These are phyloP conservation scores for Zymoseptoria ardabiliae DNA, from an alignment of 2,329 filamentous ascomycete genomes.

Conservation along the genomic window DNA sequence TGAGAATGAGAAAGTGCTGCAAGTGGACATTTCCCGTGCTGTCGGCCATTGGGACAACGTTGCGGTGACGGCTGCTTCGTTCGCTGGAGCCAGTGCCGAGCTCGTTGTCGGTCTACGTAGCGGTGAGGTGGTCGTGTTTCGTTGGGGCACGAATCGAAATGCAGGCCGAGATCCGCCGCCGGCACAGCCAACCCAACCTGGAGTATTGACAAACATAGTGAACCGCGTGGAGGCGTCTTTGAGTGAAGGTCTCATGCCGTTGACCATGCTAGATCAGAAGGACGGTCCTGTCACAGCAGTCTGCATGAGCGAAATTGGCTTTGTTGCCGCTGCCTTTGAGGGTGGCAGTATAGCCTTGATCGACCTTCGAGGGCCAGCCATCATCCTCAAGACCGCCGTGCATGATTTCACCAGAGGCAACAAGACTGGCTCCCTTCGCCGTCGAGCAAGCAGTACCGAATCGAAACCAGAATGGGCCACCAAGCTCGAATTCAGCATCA, in stretches of 20 bases:
- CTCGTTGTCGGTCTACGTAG: constrained; percentile 71
- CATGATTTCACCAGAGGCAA: constrained; percentile 68
- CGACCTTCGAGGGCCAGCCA: constrained; percentile 76
- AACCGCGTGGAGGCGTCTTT: constrained; percentile 64
- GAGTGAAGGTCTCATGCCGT: constrained; percentile 73
- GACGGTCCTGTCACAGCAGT: constrained; percentile 73
- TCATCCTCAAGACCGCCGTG: constrained; percentile 70
- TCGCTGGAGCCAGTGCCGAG: constrained; percentile 75
- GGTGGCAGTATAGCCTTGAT: constrained; percentile 73
- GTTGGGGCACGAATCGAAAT: constrained; percentile 75
- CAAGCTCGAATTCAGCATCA: constrained; percentile 79
- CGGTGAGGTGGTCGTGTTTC: constrained; percentile 81
- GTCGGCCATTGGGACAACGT: constrained; percentile 72
- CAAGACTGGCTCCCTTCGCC: constrained; percentile 65
- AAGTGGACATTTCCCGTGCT: constrained; percentile 79
- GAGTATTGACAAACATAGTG: constrained; percentile 63
- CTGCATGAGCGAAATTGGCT: constrained; percentile 85
- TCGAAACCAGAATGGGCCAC: constrained; percentile 65
- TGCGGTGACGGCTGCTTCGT: constrained; percentile 69
- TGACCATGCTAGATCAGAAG: constrained; percentile 73
- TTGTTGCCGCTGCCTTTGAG: constrained; percentile 80
- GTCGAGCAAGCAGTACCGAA: constrained; percentile 43
- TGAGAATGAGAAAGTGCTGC: constrained; percentile 73
- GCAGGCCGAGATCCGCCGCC: constrained; percentile 56
- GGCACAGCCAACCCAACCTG: constrained; percentile 38